A percentile compares a stretch with the other conserved stretches of the same genome.
phyloP scores from a whole-genome alignment of 805 yeast genomes.

The Wickerhamiella siamensis region DNA sequence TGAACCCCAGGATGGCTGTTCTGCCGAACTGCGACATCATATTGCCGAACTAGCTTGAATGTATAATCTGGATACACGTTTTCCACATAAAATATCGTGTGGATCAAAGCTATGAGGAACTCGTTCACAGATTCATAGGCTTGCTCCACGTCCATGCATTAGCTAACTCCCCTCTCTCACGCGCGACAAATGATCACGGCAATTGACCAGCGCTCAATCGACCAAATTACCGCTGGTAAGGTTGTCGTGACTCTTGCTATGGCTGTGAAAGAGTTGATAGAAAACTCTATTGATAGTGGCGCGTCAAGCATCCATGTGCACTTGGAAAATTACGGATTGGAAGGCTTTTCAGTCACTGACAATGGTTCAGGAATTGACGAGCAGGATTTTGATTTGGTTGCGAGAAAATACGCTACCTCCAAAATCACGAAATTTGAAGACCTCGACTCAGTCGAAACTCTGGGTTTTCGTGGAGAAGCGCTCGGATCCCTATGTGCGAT shows the following conservation, averaged over 20 bases:
- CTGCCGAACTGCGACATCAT: slow-evolving; percentile 31
- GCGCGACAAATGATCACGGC: slow-evolving; percentile 21
- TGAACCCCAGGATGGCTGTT: slow-evolving; percentile 36
- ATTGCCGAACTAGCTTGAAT: slow-evolving; percentile 31
- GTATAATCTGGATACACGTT: slow-evolving; percentile 39
- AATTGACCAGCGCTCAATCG: slow-evolving; percentile 42
- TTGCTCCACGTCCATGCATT: slow-evolving; percentile 1
- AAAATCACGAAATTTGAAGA: slow-evolving; percentile 31
- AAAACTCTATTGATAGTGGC: slow-evolving; percentile 72
- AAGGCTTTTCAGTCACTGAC: slow-evolving; percentile 54
- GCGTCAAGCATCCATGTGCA: slow-evolving; percentile 53
- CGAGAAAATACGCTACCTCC: slow-evolving; percentile 39
- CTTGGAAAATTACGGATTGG: slow-evolving; percentile 60
- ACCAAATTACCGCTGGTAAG: slow-evolving; percentile 79
- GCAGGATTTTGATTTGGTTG: slow-evolving; percentile 35
- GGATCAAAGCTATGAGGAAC: slow-evolving; percentile 36
- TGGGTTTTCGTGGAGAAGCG: slow-evolving; percentile 68
- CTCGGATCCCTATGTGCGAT: slow-evolving; percentile 38
- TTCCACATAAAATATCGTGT: slow-evolving; percentile 40
- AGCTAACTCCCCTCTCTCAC: neutral
- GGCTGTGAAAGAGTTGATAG: slow-evolving; percentile 73
- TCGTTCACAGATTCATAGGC: slow-evolving; percentile 28
- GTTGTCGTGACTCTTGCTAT: slow-evolving; percentile 70
- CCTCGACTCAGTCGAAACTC: slow-evolving; percentile 29
- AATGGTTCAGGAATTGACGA: slow-evolving; percentile 57